Evolutionary conservation across 768 basidiomycete species (phyloP), one percentile per base, ranked within the genome.

Genomic region (Tephrocybe sp.): DNA sequence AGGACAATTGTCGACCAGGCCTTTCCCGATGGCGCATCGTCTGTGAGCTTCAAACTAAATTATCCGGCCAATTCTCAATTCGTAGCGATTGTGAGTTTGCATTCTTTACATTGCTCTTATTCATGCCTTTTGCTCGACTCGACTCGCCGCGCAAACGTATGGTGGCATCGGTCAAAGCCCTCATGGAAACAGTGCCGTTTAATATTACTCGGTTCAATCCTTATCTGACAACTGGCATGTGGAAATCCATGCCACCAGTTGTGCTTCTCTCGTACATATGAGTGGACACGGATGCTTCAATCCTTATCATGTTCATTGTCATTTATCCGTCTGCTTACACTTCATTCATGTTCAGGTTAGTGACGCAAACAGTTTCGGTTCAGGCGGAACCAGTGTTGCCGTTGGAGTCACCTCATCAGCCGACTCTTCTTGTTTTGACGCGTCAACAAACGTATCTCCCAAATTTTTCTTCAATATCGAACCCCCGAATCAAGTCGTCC

Each of bases 301-400:
- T 11, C 27, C 8, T 13, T n/a, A 29, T 16, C 21, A 46, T 40
- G 24, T 42, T 38, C 45, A 25, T 11, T 33, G 6, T 38, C 22
- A 13, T n/a, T 13, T 31, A 8, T 40, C 27, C 40, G 16, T 33
- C 16, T 36, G 42, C 51, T 45, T 15, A 45, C 38, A 13, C n/a
- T 25, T 40, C 49, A 21, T n/a, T 57, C 30, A 16, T 53, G 36
- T 24, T 23, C 24, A 84, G 84, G 72, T 86, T 55, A 82, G 80
- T 60, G 84, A 86, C 55, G 64, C 62, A 38, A 68, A 71, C 1
- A 78, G 76, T 1, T 89, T 89, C 60, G 88, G 83, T 5, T 70
- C 81, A 0, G 89, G 89, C 5, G 89, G 89, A 3, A 88, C 89
- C 1, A 89, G 84, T 49, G 80, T 79, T 3, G 77, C 80, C 2